A percentile compares a stretch with the other conserved stretches of the same genome.
Evolutionary conservation across 495 filamentous ascomycete species (phyloP).

Genomic region (Annulohypoxylon bovei): DNA sequence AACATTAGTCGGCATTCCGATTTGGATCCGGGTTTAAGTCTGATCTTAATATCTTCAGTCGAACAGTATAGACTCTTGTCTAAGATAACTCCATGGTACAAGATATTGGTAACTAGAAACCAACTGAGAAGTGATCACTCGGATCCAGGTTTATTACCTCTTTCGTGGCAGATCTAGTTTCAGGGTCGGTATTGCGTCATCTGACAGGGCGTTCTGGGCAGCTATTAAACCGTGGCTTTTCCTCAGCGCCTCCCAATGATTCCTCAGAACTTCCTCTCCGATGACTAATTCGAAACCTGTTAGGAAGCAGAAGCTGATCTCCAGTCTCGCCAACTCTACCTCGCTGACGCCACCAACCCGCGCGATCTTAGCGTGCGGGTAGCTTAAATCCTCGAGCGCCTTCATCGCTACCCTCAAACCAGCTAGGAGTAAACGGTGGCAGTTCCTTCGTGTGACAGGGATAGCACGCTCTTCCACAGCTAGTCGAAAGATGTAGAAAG

Average conservation of each 20-base stretch:
- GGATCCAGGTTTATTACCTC: not conserved
- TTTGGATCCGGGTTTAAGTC: not conserved
- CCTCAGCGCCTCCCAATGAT: conserved; percentile 62
- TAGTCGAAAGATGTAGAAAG: conserved; percentile 86
- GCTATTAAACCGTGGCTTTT: conserved; percentile 44
- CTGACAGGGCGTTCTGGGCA: not conserved
- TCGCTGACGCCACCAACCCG: conserved; percentile 90
- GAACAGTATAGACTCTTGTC: not conserved
- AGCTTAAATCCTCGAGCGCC: conserved; percentile 87
- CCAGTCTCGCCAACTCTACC: conserved; percentile 78
- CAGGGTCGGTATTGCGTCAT: conserved; percentile 22
- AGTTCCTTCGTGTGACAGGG: conserved; percentile 80
- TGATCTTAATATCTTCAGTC: not conserved
- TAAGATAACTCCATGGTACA: not conserved
- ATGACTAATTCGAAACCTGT: conserved; percentile 84
- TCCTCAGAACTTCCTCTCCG: conserved; percentile 67
- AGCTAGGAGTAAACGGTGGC: conserved; percentile 87
- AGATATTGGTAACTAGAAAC: not conserved
- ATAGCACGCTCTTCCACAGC: conserved; percentile 77
- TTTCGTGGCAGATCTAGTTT: conserved; percentile 24
- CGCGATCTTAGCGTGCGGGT: conserved; percentile 82
- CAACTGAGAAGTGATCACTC: not conserved
- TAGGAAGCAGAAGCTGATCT: conserved; percentile 91
- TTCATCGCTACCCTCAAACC: conserved; percentile 90
- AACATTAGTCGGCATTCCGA: not conserved